Conservation (phyloP, 2,329 filamentous ascomycete species). For the Neocucurbitaria cava region DNA sequence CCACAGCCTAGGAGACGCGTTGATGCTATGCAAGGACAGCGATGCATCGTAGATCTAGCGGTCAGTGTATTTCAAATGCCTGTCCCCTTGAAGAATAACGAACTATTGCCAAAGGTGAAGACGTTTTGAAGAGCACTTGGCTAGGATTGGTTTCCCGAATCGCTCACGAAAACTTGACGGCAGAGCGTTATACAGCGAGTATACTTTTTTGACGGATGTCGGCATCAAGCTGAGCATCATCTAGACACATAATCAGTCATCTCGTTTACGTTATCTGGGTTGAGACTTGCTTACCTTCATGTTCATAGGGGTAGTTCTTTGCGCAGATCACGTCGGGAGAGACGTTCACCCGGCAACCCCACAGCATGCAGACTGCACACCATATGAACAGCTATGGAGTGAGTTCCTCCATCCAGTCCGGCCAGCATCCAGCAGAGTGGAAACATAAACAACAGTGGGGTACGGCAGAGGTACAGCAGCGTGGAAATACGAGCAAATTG, state of each 20-base stretch:
- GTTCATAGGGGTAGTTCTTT: not conserved
- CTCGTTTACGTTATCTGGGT: not conserved
- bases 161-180: not conserved
- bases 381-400: conserved; percentile 5
- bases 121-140: not conserved
- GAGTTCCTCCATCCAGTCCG: conserved; percentile 4
- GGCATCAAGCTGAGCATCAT: not conserved
- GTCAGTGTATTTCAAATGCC: not conserved
- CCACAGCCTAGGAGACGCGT: conserved; percentile 25
- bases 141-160: not conserved
- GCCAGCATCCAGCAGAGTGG: not conserved
- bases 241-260: not conserved
- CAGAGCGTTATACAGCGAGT: not conserved
- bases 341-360: conserved; percentile 9
- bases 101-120: not conserved
- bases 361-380: conserved; percentile 1
- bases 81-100: not conserved
- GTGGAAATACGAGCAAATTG: conserved; percentile 10
- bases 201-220: not conserved
- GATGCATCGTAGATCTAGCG: conserved; percentile 1
- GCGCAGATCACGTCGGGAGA: conserved; percentile 6
- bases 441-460: conserved; percentile 1
- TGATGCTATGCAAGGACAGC: conserved; percentile 18
- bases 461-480: conserved; percentile 10
- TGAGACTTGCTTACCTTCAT: not conserved